Percentiles rank a stretch among this genome's conserved stretches.
phyloP scores from a whole-genome alignment of 805 yeast genomes.

The Vanderwaltozyma polyspora region DNA sequence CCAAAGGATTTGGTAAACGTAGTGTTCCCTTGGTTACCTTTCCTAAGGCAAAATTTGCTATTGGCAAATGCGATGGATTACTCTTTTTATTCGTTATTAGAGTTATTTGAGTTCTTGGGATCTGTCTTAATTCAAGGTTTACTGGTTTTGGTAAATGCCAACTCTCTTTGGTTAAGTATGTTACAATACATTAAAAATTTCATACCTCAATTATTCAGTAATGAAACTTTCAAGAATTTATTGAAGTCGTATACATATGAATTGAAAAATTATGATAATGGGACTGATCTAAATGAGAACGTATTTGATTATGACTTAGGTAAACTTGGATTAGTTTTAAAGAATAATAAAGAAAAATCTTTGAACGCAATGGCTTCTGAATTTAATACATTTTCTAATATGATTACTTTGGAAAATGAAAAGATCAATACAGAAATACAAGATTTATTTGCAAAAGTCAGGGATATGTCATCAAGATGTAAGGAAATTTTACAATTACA shows the following conservation, averaged over 20 bases:
- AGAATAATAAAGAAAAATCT: background rate
- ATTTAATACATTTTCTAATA: background rate
- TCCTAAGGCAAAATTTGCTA: constrained; percentile 5
- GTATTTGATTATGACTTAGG: no score
- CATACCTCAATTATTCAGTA: background rate
- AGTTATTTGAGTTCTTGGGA: background rate
- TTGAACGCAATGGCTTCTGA: background rate
- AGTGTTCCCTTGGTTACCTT: constrained; percentile 25
- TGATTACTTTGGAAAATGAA: background rate
- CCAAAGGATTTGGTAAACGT: constrained; percentile 14
- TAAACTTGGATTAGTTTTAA: no score
- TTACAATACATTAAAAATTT: background rate
- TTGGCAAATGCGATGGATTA: background rate
- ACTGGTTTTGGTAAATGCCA: background rate
- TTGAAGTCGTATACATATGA: no score
- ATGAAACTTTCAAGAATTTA: background rate
- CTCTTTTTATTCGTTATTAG: background rate
- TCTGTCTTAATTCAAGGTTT: background rate
- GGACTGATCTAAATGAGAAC: no score
- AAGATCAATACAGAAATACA: background rate
- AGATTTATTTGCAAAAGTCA: background rate
- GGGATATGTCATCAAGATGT: background rate
- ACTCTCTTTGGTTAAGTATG: background rate
- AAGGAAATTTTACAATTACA: constrained; percentile 1
- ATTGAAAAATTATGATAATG: no score